Conservation (phyloP, 2,329 filamentous ascomycete species). For the Stenocarpella maydis region DNA sequence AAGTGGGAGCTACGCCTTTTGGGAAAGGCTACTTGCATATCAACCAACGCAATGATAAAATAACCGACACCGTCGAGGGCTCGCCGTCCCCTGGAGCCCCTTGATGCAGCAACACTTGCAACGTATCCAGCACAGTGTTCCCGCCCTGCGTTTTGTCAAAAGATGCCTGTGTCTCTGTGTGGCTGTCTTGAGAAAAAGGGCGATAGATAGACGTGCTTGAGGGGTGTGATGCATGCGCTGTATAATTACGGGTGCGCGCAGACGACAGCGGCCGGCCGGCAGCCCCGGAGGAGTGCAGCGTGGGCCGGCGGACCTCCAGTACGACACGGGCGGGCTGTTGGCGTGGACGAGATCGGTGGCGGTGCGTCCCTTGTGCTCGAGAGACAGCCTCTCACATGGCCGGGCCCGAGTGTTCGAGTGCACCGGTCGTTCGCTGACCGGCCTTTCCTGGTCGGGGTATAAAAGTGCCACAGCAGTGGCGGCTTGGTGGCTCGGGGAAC, state of each 20-base stretch:
- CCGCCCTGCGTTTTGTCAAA: background rate
- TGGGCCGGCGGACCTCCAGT: background rate
- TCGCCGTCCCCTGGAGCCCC: background rate
- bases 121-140: slow-evolving; percentile 24
- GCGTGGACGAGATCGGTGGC: background rate
- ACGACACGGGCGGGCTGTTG: background rate
- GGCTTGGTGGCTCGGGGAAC: background rate
- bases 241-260: slow-evolving; percentile 14
- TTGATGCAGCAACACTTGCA: background rate
- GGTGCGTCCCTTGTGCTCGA: background rate
- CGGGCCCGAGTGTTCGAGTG: background rate
- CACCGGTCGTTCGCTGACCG: background rate
- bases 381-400: background rate
- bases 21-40: slow-evolving; percentile 3
- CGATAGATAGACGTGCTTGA: background rate
- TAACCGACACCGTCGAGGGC: background rate
- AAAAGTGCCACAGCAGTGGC: background rate
- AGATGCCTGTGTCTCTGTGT: background rate
- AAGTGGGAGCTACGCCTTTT: too few relatives aligned
- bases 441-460: background rate
- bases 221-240: background rate
- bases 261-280: background rate
- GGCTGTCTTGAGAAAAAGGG: background rate
- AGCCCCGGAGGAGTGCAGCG: background rate
- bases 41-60: too few relatives aligned